Evolutionary conservation across 208 protist genomes (phyloP).

Genomic region (Crithidia brevicula): DNA sequence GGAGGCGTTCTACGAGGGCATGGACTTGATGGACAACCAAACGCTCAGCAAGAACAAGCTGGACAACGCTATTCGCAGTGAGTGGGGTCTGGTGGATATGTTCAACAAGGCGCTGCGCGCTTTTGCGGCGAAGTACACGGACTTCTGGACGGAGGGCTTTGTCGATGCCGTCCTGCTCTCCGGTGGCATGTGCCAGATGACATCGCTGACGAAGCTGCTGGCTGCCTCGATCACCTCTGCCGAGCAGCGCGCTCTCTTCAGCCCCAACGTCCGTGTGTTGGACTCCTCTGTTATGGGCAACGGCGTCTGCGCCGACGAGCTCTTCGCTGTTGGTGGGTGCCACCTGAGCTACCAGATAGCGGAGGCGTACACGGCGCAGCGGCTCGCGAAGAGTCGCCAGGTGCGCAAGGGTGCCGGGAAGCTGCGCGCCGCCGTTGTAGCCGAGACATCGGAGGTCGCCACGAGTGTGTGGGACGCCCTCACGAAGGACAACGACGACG

Average conservation of each 20-base stretch:
- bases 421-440: slow-evolving; percentile 15
- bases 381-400: slow-evolving; percentile 14
- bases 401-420: slow-evolving; percentile 26
- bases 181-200: slow-evolving; percentile 84
- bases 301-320: slow-evolving; percentile 66
- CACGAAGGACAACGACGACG: slow-evolving; percentile 28
- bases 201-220: slow-evolving; percentile 50
- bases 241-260: slow-evolving; percentile 25
- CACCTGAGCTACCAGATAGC: slow-evolving; percentile 68
- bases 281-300: slow-evolving; percentile 47
- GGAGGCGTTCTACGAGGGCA: slow-evolving; percentile 89
- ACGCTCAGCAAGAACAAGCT: slow-evolving; percentile 71
- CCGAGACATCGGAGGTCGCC: slow-evolving; percentile 30
- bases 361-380: slow-evolving; percentile 17
- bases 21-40: slow-evolving; percentile 84
- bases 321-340: slow-evolving; percentile 70
- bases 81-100: slow-evolving; percentile 67
- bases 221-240: slow-evolving; percentile 33
- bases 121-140: slow-evolving; percentile 42
- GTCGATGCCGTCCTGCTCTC: slow-evolving; percentile 68
- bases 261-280: slow-evolving; percentile 28
- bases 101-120: slow-evolving; percentile 58
- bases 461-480: slow-evolving; percentile 29
- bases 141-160: slow-evolving; percentile 14
- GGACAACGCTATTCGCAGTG: slow-evolving; percentile 64